These are phyloP conservation scores for Trebouxia sp. DNA, from an alignment of 139 green algal species.

Conservation along the genomic window DNA sequence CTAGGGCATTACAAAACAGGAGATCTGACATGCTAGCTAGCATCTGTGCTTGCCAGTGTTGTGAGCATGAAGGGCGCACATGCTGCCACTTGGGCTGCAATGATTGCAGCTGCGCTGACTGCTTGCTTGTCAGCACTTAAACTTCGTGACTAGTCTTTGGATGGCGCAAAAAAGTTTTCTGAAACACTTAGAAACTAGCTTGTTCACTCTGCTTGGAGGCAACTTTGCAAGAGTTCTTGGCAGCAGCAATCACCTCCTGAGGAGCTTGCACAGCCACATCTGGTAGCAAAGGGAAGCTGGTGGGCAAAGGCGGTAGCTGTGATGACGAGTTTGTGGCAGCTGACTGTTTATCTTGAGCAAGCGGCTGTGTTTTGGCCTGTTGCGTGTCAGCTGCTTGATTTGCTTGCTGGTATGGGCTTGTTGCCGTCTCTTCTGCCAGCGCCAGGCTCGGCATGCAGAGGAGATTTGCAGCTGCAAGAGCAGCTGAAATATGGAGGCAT, in stretches of 20 bases:
- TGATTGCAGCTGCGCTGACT: too few species aligned
- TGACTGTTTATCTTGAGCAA: constrained; percentile 8
- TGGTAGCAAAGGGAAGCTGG: constrained; percentile 43
- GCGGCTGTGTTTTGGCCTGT: neutral
- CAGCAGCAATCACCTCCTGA: constrained; percentile 28
- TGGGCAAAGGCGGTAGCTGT: constrained; percentile 46
- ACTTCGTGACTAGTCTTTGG: neutral
- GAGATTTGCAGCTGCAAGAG: neutral
- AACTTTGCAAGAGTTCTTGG: neutral
- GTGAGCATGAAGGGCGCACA: too few species aligned
- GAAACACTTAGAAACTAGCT: too few species aligned
- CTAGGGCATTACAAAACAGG: neutral
- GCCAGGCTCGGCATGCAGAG: neutral
- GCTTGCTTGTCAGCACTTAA: neutral
- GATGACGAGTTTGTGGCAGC: neutral
- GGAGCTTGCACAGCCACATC: constrained; percentile 38
- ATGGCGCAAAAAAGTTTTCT: neutral
- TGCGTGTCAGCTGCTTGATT: neutral
- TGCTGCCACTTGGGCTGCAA: too few species aligned
- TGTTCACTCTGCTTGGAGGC: neutral
- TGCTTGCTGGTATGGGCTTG: neutral
- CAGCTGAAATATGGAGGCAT: too few species aligned
- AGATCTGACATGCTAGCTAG: too few species aligned
- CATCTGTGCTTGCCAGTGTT: too few species aligned
- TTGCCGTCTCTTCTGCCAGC: neutral